Evolutionary conservation across 2,329 filamentous ascomycete genomes (phyloP).

Genomic region (Verticillium klebahnii): DNA sequence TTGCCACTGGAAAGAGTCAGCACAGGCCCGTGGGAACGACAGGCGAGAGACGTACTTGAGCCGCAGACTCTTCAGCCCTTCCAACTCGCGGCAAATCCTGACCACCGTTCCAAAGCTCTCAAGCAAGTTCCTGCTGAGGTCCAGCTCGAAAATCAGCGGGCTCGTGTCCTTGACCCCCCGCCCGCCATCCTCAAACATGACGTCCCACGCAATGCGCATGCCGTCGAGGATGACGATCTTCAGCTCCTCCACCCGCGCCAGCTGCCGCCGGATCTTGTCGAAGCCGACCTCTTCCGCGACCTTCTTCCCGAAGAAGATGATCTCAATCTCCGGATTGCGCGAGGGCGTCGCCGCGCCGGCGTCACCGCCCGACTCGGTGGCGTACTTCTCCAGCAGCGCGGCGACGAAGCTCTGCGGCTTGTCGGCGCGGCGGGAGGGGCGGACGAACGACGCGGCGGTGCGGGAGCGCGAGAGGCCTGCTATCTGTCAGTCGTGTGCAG

Average conservation of each 20-base stretch:
- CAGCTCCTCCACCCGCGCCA: conserved; percentile 73
- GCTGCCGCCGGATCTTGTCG: conserved; percentile 79
- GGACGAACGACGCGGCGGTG: conserved; percentile 81
- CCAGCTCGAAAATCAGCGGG: conserved; percentile 69
- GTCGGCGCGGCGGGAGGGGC: conserved; percentile 69
- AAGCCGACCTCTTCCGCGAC: conserved; percentile 92
- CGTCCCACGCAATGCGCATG: conserved; percentile 49
- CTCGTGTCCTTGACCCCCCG: conserved; percentile 45
- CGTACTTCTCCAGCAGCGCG: conserved; percentile 82
- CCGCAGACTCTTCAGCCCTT: conserved; percentile 60
- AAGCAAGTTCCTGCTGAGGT: conserved; percentile 81
- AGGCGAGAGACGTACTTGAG: conserved; percentile 58
- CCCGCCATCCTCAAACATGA: conserved; percentile 21
- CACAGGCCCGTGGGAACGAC: conserved; percentile 1
- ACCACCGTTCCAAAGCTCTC: conserved; percentile 61
- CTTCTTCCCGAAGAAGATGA: conserved; percentile 67
- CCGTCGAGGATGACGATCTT: conserved; percentile 80
- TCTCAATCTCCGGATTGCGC: conserved; percentile 31
- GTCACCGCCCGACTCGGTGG: conserved; percentile 42
- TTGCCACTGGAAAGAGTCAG: conserved; percentile 58
- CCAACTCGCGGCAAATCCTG: conserved; percentile 66
- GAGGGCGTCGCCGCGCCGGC: conserved; percentile 8
- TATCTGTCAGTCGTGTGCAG: conserved; percentile 3
- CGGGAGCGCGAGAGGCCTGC: conserved; percentile 56
- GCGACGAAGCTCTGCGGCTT: conserved; percentile 67